These are phyloP conservation scores for Hansenula sp. DNA, from an alignment of 1,139 yeast genomes.

Conservation along the genomic window DNA sequence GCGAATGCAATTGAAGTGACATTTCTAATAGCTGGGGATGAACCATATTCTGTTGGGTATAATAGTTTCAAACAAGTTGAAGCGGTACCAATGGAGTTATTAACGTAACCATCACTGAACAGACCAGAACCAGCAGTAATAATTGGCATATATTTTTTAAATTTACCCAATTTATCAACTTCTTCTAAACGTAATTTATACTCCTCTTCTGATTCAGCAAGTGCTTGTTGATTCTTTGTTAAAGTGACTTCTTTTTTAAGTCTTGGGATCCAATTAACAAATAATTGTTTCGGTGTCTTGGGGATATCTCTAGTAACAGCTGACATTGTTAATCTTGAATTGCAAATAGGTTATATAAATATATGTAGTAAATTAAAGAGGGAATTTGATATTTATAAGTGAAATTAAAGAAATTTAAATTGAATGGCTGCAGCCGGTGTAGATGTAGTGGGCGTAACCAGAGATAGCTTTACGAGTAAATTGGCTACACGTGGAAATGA, in stretches of 20 bases:
- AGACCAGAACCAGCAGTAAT: constrained; percentile 88
- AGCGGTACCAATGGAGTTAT: constrained; percentile 77
- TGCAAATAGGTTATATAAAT: too few relatives aligned
- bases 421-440: too few relatives aligned
- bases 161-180: constrained; percentile 21
- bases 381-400: too few relatives aligned
- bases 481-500: too few relatives aligned
- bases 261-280: constrained; percentile 37
- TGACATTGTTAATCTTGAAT: constrained; percentile 2
- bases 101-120: constrained; percentile 88
- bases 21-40: constrained; percentile 68
- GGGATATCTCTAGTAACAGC: constrained; percentile 43
- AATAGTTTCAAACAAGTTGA: constrained; percentile 60
- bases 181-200: constrained; percentile 28
- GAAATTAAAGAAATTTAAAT: too few relatives aligned
- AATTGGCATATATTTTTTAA: constrained; percentile 59
- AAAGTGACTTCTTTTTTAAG: constrained; percentile 36
- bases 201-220: constrained; percentile 21
- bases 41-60: constrained; percentile 59
- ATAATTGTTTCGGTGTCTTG: constrained; percentile 32
- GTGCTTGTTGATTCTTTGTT: constrained; percentile 24
- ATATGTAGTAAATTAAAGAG: too few relatives aligned
- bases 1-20: constrained; percentile 88
- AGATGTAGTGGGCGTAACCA: too few relatives aligned
- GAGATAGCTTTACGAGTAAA: too few relatives aligned